Evolutionary conservation across 176 grass and related monocot genomes (phyloP), one percentile per base, ranked within the genome.

Genomic region (Carex pumila): DNA sequence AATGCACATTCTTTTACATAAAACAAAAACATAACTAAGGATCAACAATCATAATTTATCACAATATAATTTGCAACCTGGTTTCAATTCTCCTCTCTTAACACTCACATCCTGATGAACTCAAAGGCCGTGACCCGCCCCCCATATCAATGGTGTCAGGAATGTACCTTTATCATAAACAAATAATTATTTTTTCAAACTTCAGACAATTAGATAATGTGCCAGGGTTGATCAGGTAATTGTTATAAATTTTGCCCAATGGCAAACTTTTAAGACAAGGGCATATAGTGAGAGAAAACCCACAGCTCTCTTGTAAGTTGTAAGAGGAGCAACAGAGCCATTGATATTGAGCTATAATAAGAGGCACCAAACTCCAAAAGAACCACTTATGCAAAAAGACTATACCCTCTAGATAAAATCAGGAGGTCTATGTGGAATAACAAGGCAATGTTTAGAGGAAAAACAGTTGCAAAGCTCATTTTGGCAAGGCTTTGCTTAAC

Each of bases 61-160:
- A 85, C 10, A 82, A 57, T 57, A 77, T 71, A 54, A 79, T 71
- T 59, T 10, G 71, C 79, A 65, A 64, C 17, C 64, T 34, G 6
- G 41, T 47, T 50, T 50, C 62, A 71, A 79, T 69, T 17, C 11
- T 59, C 9, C 60, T 82, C 68, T 57, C 36, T 79, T 92, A 95
- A 82, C 93, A 95, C 52, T 87, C 86, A 55, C 90, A 95, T 19
- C 88, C 93, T 62, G 86, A 87, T 59, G 93, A 90, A 53, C 90
- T 84, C 86, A 85, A 80, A 43, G 86, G 84, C 45, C 85, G 81
- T 39, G 79, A 81, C 59, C 88, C 88, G 78, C 90, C 85, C 45
- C 84, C 75, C 85, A 95, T 84, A 86, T 95, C 90, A 19, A 97
- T 89, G 0, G 94, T 97, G 61, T 97, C 92, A n/a, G 94, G 90